Conservation (phyloP, 257 asterid genomes). For the Rhazya stricta region DNA sequence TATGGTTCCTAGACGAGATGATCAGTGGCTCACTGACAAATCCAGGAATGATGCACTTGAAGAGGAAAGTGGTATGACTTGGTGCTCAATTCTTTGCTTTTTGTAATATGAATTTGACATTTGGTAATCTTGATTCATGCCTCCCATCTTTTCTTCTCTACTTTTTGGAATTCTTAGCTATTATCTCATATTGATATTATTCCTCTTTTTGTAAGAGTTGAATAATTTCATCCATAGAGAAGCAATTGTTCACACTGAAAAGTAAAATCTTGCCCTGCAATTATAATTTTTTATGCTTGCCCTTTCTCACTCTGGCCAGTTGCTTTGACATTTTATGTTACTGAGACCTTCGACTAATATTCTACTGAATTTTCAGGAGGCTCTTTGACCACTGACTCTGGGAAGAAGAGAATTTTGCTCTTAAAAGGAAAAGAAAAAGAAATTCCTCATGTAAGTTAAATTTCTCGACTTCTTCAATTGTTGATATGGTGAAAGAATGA, state of each 20-base stretch:
- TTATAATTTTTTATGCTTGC: not conserved
- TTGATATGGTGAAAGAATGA: not conserved
- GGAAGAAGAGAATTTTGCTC: slow-evolving; percentile 76
- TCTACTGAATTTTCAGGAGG: slow-evolving; percentile 29
- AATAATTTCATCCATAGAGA: not conserved
- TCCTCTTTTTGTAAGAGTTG: not conserved
- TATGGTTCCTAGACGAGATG: slow-evolving; percentile 47
- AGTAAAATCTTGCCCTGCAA: not conserved
- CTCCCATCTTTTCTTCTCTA: not conserved
- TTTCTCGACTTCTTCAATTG: not conserved
- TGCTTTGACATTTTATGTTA: not conserved
- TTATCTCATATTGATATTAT: not conserved
- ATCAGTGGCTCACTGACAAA: slow-evolving; percentile 42
- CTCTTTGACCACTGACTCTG: slow-evolving; percentile 40
- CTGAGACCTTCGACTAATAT: not conserved
- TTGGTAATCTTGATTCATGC: not conserved
- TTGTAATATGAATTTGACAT: not conserved
- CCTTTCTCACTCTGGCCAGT: not conserved
- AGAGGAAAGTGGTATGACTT: slow-evolving; percentile 50
- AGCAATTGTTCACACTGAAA: not conserved
- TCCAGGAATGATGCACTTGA: slow-evolving; percentile 38
- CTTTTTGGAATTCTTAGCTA: not conserved
- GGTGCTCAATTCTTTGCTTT: not conserved
- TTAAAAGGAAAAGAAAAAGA: slow-evolving; percentile 81
- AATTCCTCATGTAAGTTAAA: slow-evolving; percentile 53